Base-by-base conservation (phyloP, 2,329 filamentous ascomycete genomes). In the Ophiosphaerella herpotricha region DNA sequence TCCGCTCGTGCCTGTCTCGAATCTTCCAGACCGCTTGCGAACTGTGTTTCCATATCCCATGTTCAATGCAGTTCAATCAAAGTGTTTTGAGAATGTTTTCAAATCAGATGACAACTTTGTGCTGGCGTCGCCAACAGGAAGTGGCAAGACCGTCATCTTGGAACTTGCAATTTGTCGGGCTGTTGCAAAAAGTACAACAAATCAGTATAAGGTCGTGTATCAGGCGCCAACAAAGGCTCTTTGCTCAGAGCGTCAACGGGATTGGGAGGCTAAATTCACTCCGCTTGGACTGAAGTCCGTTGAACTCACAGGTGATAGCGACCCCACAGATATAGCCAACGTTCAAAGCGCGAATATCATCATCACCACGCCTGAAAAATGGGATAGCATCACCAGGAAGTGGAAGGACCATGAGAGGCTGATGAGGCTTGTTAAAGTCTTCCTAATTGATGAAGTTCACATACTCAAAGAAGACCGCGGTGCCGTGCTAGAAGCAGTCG, bases 381-480 rank as follows among this genome's bases (percentile, higher is more conserved):
- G 90, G 90, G 90, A 96, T 67, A 93, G 89, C 52, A 86, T 94
- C 69, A 95, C 91, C 0, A 81, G 90, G 14, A 92, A 90, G 66
- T 95, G 91, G 91, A 85, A 86, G 60, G 90, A 95, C 60, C 88
- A 95, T 62, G 81, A 82, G 44, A 88, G 81, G 56, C 75, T 95
- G 14, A 84, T 95, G 72, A 82, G 87, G 50, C 79, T 92, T 54
- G 83, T 95, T 39, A 89, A 87, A 52, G 75, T 96, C 0, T 90
- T 94, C 54, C 80, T 96, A 16, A 91, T 96, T 48, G 90, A 96
- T 60, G 90, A 96, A 66, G 89, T 95, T 0, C 90, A 96, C 59
- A 91, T 94, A 32, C 78, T 96, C 45, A 93, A 91, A 62, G 90
- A 94, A 61, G 75, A 80, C 3, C 85, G 90, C 21, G 90, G 90